Base-by-base conservation (phyloP, 2,329 filamentous ascomycete species). In the Alternaria metachromatica region DNA sequence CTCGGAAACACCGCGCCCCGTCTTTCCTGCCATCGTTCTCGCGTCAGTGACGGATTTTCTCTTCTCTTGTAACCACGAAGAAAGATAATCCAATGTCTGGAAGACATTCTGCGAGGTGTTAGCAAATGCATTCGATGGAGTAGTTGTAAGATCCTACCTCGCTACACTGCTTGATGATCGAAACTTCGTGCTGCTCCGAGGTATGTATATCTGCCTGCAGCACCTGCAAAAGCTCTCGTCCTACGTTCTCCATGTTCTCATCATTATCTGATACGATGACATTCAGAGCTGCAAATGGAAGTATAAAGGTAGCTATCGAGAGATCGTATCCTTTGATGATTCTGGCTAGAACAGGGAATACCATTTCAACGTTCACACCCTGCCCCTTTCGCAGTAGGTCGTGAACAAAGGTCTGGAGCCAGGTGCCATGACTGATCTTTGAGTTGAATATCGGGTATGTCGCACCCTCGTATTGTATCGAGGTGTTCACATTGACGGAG, bases 201-300 rank as follows among this genome's bases (percentile, higher is more conserved):
- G 83, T 81, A 21, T 81, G 80, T n/a, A 87, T 81, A 43, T 86
- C 85, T 67, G 92, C 85, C 55, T 89, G 82, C n/a, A 99, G 82
- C 30, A 99, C 89, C 4, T 84, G 86, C 61, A 91, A 84, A 25
- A 99, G 81, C 80, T 99, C 96, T 11, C 83, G 80, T n/a, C 88
- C 84, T 33, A 97, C 86, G 58, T 90, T 85, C 21, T 86, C 78
- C 53, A 88, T 87, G 68, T 94, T 88, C 58, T 86, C 72, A 25
- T 90, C 85, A 2, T 86, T 87, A 21, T 92, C 89, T 23, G 91
- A 92, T 11, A 97, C 85, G 20, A 97, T 87, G 28, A 95, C 87
- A 75, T 97, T 96, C 33, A 97, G 80, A 4, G 92, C 90, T 15
- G 94, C 86, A 76, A 96, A 98, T 1, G 96, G 96, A 15, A 99